These are phyloP conservation scores for Fraxinus floribunda DNA, from an alignment of 305 asterid species.

Conservation along the genomic window DNA sequence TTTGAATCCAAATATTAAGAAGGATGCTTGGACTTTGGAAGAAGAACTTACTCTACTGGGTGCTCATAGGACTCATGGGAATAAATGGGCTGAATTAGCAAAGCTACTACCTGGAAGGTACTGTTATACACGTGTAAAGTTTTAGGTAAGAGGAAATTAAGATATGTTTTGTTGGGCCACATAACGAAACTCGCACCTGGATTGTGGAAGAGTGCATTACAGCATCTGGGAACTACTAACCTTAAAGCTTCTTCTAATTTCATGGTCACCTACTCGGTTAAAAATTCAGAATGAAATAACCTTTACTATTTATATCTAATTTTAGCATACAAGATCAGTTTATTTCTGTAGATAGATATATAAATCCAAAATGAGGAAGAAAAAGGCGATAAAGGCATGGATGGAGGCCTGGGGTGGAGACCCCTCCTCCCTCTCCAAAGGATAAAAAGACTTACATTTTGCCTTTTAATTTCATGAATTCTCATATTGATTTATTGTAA, in stretches of 20 bases:
- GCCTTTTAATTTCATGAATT: neutral
- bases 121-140: slow-evolving; percentile 17
- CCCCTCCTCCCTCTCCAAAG: neutral
- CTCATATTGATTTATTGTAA: neutral
- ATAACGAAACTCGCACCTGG: slow-evolving; percentile 1
- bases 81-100: slow-evolving; percentile 98
- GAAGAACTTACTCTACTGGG: slow-evolving; percentile 81
- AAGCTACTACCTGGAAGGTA: slow-evolving; percentile 96
- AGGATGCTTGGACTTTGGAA: slow-evolving; percentile 91
- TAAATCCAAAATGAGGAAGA: slow-evolving; percentile 5
- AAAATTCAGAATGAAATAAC: neutral
- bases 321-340: slow-evolving; percentile 5
- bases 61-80: slow-evolving; percentile 83
- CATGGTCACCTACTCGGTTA: neutral
- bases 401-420: neutral
- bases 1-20: slow-evolving; percentile 89
- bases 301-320: neutral
- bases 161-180: slow-evolving; percentile 3
- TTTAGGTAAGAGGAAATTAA: slow-evolving; percentile 1
- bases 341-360: slow-evolving; percentile 1
- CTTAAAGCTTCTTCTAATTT: slow-evolving; percentile 10
- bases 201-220: slow-evolving; percentile 4
- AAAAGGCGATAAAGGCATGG: neutral
- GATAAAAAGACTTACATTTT: neutral
- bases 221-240: neutral